A percentile compares a stretch with the other conserved stretches of the same genome.
These are phyloP conservation scores for Teratosphaeria pseudoeucalypti DNA, from an alignment of 2,329 filamentous ascomycete genomes.

Conservation along the genomic window DNA sequence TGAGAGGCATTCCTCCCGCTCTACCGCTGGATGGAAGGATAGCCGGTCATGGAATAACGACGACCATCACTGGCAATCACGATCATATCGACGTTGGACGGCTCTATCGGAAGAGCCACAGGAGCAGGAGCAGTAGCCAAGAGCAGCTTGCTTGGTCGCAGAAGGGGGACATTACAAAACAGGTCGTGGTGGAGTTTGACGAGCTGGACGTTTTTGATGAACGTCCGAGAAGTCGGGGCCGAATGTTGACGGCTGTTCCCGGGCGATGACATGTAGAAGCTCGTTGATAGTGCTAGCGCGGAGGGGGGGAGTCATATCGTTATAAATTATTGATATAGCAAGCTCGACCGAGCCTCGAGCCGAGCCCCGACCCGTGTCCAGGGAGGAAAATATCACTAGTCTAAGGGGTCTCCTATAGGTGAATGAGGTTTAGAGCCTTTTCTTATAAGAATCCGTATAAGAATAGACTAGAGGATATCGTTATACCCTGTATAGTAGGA, in stretches of 20 bases:
- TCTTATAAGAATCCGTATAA: no score
- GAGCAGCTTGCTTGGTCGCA: conserved; percentile 8
- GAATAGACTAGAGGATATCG: no score
- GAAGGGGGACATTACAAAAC: conserved; percentile 8
- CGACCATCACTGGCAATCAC: conserved; percentile 9
- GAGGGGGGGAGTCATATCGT: no score
- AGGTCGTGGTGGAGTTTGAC: conserved; percentile 10
- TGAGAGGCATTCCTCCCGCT: neutral
- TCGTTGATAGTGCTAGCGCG: neutral
- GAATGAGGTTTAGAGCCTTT: no score
- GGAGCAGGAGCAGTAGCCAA: conserved; percentile 10
- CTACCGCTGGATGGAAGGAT: neutral
- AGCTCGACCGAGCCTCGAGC: no score
- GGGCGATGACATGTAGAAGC: neutral
- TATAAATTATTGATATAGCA: no score
- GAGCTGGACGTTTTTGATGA: neutral
- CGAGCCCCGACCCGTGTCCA: no score
- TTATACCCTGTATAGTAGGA: no score
- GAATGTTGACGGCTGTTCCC: neutral
- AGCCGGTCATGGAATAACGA: conserved; percentile 1
- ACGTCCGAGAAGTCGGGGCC: neutral
- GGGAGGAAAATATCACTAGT: no score
- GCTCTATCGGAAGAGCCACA: neutral
- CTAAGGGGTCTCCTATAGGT: no score
- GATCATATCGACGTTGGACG: neutral